These are phyloP conservation scores for Paramyrothecium sp. DNA, from an alignment of 2,329 filamentous ascomycete genomes.

Conservation along the genomic window DNA sequence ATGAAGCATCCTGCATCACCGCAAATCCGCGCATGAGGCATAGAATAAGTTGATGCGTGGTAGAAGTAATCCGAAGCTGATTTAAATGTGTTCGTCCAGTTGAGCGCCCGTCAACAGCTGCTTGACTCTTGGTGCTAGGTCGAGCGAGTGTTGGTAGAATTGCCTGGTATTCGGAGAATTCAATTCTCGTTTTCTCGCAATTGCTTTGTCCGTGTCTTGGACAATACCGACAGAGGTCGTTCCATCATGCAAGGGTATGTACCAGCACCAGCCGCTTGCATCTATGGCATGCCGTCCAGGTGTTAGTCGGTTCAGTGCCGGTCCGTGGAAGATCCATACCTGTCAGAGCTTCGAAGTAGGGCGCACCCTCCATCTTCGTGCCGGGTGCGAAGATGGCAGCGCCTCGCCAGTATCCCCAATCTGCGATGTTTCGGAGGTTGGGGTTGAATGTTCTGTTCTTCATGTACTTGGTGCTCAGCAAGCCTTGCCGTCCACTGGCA, in stretches of 20 bases:
- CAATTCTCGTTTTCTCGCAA: conserved; percentile 29
- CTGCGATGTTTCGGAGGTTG: conserved; percentile 47
- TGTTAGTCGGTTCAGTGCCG: too few species aligned
- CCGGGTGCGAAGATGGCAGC: conserved; percentile 29
- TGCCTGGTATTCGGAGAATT: conserved; percentile 16
- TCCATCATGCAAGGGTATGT: conserved; percentile 47
- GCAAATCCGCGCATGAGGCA: conserved; percentile 36
- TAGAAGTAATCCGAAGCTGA: conserved; percentile 48
- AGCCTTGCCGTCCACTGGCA: conserved; percentile 42
- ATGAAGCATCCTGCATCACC: conserved; percentile 50
- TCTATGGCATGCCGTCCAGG: conserved; percentile 16
- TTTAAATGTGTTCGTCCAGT: conserved; percentile 32
- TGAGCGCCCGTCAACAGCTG: conserved; percentile 27
- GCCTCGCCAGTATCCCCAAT: conserved; percentile 46
- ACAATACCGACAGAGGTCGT: conserved; percentile 43
- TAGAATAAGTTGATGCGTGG: conserved; percentile 38
- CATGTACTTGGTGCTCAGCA: conserved; percentile 46
- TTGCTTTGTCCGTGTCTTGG: conserved; percentile 33
- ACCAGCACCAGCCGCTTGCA: conserved; percentile 48
- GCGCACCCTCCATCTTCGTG: conserved; percentile 30
- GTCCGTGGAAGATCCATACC: too few species aligned
- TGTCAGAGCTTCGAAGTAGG: conserved; percentile 42
- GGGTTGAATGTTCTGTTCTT: conserved; percentile 46
- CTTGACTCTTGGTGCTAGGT: conserved; percentile 26
- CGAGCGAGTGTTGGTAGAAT: conserved; percentile 32